These are phyloP conservation scores for Pichia heedii DNA, from an alignment of 805 yeast genomes.

Conservation along the genomic window DNA sequence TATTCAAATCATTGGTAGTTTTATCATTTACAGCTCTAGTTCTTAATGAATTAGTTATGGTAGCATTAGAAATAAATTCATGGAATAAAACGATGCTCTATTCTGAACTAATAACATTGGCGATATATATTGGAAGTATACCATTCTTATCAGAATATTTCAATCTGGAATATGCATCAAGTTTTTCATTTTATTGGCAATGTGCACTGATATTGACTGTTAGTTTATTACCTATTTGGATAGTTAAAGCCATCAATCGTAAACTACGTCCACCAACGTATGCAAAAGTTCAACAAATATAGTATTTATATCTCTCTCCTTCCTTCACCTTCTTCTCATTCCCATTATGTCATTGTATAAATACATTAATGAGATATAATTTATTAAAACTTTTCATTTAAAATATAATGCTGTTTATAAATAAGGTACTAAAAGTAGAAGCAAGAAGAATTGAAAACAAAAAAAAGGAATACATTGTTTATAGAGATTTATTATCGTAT, in stretches of 20 bases:
- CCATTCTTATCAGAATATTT: constrained; percentile 88
- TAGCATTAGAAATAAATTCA: constrained; percentile 82
- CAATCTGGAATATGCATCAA: constrained; percentile 51
- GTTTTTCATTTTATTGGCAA: constrained; percentile 56
- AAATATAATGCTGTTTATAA: too few species aligned
- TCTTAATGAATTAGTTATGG: constrained; percentile 86
- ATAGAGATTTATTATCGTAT: too few species aligned
- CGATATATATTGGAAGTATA: constrained; percentile 59
- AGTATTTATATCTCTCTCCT: too few species aligned
- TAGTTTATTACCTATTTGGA: constrained; percentile 86
- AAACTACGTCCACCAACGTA: constrained; percentile 87
- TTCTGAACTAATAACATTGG: constrained; percentile 62
- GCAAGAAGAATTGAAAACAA: too few species aligned
- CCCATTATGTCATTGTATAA: too few species aligned
- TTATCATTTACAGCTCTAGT: constrained; percentile 73
- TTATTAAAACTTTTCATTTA: too few species aligned
- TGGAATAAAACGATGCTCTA: constrained; percentile 78
- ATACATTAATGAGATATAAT: too few species aligned
- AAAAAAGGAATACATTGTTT: too few species aligned
- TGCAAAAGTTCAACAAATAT: constrained; percentile 80
- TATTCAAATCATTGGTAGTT: constrained; percentile 73
- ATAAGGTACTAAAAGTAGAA: too few species aligned
- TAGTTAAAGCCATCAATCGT: constrained; percentile 64
- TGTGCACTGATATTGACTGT: constrained; percentile 50
- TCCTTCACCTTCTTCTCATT: too few species aligned